Percentiles rank a stretch among this genome's conserved stretches.
These are phyloP conservation scores for Alternaria atra DNA, from an alignment of 2,329 filamentous ascomycete genomes.

Conservation along the genomic window DNA sequence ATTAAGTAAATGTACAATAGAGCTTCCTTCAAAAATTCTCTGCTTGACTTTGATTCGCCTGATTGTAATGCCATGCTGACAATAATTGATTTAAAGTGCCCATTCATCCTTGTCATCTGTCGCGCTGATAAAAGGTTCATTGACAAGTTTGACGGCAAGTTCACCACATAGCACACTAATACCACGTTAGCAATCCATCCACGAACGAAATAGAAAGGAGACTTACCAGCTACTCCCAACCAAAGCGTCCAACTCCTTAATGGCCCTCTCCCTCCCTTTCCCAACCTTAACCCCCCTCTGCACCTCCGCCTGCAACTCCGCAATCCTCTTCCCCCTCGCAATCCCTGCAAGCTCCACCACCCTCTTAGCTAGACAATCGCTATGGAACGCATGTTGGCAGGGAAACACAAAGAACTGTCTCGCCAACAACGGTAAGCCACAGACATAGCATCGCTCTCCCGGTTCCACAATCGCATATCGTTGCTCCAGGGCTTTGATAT, in stretches of 20 bases:
- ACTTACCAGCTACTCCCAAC: slow-evolving; percentile 88
- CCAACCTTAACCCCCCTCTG: slow-evolving; percentile 77
- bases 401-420: slow-evolving; percentile 98
- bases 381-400: slow-evolving; percentile 97
- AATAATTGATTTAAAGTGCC: slow-evolving; percentile 59
- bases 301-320: slow-evolving; percentile 84
- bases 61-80: neutral
- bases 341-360: slow-evolving; percentile 84
- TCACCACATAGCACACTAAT: slow-evolving; percentile 90
- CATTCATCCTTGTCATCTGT: slow-evolving; percentile 82
- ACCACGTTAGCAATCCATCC: slow-evolving; percentile 25
- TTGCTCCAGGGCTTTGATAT: slow-evolving; percentile 85
- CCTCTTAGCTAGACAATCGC: slow-evolving; percentile 86
- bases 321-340: slow-evolving; percentile 79
- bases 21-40: neutral
- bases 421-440: slow-evolving; percentile 83
- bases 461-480: slow-evolving; percentile 97
- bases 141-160: slow-evolving; percentile 90
- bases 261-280: slow-evolving; percentile 78
- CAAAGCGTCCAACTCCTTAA: slow-evolving; percentile 88
- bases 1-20: neutral
- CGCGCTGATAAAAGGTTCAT: slow-evolving; percentile 85
- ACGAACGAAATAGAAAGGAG: neutral
- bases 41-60: neutral
- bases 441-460: slow-evolving; percentile 92